Percentiles rank a stretch among this genome's conserved stretches.
Conservation (phyloP, 1,284 basidiomycete species). For the Ceratobasidium sp. region DNA sequence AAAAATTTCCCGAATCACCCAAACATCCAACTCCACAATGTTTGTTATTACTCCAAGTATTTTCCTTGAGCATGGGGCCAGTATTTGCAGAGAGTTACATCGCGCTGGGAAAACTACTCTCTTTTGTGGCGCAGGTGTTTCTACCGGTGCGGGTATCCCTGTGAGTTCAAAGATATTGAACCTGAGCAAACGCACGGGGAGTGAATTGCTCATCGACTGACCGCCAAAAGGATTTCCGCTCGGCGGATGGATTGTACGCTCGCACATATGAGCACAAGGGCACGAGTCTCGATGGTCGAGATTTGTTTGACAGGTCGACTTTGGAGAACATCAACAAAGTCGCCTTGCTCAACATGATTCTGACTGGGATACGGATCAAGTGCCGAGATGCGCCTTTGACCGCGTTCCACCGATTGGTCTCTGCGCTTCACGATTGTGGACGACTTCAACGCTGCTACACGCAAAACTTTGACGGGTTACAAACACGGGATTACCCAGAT, state of each 20-base stretch:
- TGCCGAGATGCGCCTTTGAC: neutral
- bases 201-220: neutral
- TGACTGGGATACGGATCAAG: constrained; percentile 6
- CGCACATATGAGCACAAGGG: neutral
- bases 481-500: neutral
- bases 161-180: neutral
- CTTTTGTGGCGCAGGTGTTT: constrained; percentile 22
- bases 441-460: constrained; percentile 10
- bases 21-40: no score
- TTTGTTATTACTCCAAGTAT: no score
- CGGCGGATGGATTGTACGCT: neutral
- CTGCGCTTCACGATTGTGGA: neutral
- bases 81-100: neutral
- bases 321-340: neutral
- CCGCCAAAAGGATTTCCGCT: neutral
- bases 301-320: constrained; percentile 3
- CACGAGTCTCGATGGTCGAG: neutral
- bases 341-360: neutral
- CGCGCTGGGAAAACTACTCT: neutral
- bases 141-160: constrained; percentile 2
- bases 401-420: neutral
- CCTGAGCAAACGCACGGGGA: neutral
- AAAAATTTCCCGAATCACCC: no score
- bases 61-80: neutral
- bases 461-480: constrained; percentile 29